Base-by-base conservation (phyloP, 2,329 filamentous ascomycete species). In the Emmonsia crescens region DNA sequence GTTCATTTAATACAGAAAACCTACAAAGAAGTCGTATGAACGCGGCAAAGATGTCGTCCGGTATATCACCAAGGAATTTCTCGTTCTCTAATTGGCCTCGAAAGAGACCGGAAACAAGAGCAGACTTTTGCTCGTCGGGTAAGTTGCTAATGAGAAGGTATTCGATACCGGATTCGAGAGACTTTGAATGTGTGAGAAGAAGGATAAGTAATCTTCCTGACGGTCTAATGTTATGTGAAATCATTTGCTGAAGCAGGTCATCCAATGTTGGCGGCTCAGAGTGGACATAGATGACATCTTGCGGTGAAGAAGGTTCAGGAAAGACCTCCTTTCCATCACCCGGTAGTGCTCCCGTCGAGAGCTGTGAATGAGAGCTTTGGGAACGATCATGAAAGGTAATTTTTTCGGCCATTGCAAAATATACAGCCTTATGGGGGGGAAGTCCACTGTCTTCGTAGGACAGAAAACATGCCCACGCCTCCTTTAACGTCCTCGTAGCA, bases 401-500 rank as follows among this genome's bases (percentile, higher is more conserved):
- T 65, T 85, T 85, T 63, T 80, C 77, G 31, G 83, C 78, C 77
- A 86, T 85, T 42, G 80, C 82, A 59, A 78, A 72, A 63, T 83
- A 84, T 1, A 84, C 75, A 31, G 73, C 70, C 52, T 63, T 64
- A 60, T 73, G 71, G n/a, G 72, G 67, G 10, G 69, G 70, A 42
- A 73, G 66, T 9, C 69, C 71, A 16, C 75, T 72, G 27, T 79
- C 75, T 68, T 83, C 77, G 63, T 80, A 84, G 5, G 82, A 78
- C 49, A 85, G 71, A 68, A 85, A 87, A 64, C 82, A 84, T 27
- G 84, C 83, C 85, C 85, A 87, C 5, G 85, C 84, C 73, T 87
- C 84, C 63, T 83, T 78, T 55, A 82, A 72, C 3, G 84, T 86
- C 42, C 85, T 77, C 12, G 85, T 87, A 27, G 82, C 78, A 54